Evolutionary conservation across 768 basidiomycete genomes (phyloP), one percentile per base, ranked within the genome.

Genomic region (Rhizopogon sp.): DNA sequence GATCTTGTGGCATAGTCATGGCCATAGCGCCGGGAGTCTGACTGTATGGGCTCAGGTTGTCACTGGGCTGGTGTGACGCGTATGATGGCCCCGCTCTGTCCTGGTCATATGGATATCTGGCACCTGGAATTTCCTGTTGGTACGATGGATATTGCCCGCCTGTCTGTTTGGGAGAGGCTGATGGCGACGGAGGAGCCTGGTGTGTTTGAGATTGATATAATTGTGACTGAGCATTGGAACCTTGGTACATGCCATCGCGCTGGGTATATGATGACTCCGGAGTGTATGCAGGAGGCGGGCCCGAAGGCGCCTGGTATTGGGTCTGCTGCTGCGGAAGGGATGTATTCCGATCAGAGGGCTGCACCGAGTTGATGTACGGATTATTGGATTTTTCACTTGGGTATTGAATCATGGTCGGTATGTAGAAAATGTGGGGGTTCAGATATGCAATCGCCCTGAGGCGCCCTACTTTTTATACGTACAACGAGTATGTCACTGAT

Each of bases 341-440:
- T 25, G 43, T 16, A 6, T 28, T 9, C 39, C 29, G 29, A 33
- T 52, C 39, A 8, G 60, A 31, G 31, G 58, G 60, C 39, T 41
- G 7, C 0, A 61, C 6, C 61, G 61, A 65, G 45, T 52, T 31
- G 5, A 58, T 31, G 22, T 51, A 62, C n/a, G 61, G 37, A 13
- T 56, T 59, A 22, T 60, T 57, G 7, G 58, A 52, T 13, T 71
- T 70, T 39, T 68, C 68, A 58, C 52, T 43, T 39, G 66, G 64
- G 51, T 57, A 61, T 41, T 59, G 62, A 41, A 49, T 42, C 69
- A 69, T 60, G 40, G 28, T 47, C 17, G 20, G 41, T 45, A 13
- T 42, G 51, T 5, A 29, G 28, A 52, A 31, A 11, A 29, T 52
- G 51, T 29, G 17, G 29, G 41, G 43, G 1, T 33, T 33, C 29